phyloP scores from a whole-genome alignment of 169 alveolate genomes.

The Perkinsus chesapeaki region DNA sequence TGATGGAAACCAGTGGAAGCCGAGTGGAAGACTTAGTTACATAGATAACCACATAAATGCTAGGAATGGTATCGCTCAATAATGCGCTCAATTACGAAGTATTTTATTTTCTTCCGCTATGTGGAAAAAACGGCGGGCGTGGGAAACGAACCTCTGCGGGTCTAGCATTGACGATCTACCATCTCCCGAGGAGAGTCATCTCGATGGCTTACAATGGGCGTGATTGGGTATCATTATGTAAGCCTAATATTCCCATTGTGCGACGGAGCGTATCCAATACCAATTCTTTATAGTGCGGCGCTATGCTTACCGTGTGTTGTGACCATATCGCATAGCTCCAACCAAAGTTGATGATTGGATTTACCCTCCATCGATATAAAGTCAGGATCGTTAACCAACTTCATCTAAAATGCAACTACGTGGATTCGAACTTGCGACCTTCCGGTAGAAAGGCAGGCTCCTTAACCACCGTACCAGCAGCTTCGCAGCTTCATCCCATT shows the following conservation, averaged over 20 bases:
- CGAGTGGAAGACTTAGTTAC: not conserved
- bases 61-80: not conserved
- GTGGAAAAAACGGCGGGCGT: no score
- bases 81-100: not conserved
- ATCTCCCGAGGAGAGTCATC: not conserved
- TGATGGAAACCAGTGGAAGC: not conserved
- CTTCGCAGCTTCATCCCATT: not conserved
- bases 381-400: not conserved
- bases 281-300: no score
- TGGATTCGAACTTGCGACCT: not conserved
- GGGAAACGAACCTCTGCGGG: no score
- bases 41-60: not conserved
- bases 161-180: no score
- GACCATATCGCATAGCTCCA: not conserved
- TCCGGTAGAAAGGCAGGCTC: not conserved
- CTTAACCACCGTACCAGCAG: not conserved
- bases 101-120: no score
- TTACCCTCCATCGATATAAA: not conserved
- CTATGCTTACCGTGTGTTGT: not conserved
- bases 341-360: not conserved
- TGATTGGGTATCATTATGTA: no score
- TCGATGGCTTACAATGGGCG: no score
- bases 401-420: not conserved
- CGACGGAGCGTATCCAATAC: no score
- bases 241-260: no score